phyloP scores from a whole-genome alignment of 2,329 filamentous ascomycete genomes.

The Ceratocystis diversiconidia region DNA sequence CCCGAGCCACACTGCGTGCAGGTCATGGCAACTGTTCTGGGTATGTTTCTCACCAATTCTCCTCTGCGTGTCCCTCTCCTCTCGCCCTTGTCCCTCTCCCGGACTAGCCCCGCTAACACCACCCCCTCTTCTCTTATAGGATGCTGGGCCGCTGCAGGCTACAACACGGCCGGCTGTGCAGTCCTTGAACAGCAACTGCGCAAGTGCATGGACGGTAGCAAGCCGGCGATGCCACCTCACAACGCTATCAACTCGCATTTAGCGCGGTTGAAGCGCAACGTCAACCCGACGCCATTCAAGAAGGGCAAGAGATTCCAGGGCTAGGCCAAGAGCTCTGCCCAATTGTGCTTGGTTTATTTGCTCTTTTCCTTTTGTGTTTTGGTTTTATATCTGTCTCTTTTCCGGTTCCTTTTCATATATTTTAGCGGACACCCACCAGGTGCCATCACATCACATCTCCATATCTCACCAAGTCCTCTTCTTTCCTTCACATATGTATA shows the following conservation, averaged over 20 bases:
- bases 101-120: not conserved
- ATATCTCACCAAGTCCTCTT: not conserved
- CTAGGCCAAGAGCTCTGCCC: not conserved
- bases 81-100: not conserved
- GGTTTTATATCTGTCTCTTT: not conserved
- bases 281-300: slow-evolving; percentile 33
- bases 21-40: slow-evolving; percentile 44
- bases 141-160: slow-evolving; percentile 72
- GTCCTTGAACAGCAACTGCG: slow-evolving; percentile 47
- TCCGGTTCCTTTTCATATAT: not conserved
- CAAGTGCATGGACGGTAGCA: slow-evolving; percentile 66
- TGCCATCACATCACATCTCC: not conserved
- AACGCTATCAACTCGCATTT: slow-evolving; percentile 92
- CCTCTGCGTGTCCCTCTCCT: not conserved
- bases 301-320: slow-evolving; percentile 26
- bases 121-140: slow-evolving; percentile 32
- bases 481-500: not conserved
- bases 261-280: slow-evolving; percentile 57
- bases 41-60: slow-evolving; percentile 24
- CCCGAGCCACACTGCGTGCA: slow-evolving; percentile 39
- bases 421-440: not conserved
- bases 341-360: not conserved
- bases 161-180: slow-evolving; percentile 45
- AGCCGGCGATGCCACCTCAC: slow-evolving; percentile 26
- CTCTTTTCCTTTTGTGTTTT: not conserved